Conservation (phyloP, 495 filamentous ascomycete species). For the Xylaria scruposa region DNA sequence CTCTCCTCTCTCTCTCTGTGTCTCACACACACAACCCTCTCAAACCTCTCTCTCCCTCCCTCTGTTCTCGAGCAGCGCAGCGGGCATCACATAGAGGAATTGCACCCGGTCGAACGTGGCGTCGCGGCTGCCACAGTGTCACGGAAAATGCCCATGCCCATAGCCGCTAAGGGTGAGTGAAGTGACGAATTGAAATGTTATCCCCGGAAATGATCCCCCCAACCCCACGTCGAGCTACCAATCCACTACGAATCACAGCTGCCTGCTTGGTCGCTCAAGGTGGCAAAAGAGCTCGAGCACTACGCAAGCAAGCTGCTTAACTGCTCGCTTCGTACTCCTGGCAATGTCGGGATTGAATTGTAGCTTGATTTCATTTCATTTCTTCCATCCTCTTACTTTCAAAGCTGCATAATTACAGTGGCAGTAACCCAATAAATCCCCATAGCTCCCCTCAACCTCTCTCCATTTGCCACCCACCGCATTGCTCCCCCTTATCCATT, state of each 20-base stretch:
- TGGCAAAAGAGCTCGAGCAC: constrained; percentile 19
- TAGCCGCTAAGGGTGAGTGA: constrained; percentile 55
- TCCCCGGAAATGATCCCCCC: constrained; percentile 4
- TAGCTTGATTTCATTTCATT: neutral
- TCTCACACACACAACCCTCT: neutral
- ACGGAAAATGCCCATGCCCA: constrained; percentile 50
- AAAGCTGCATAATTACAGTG: neutral
- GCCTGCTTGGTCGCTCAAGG: constrained; percentile 13
- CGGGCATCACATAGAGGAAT: neutral
- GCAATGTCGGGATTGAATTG: neutral
- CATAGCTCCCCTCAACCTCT: neutral
- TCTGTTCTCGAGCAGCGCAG: constrained; percentile 1
- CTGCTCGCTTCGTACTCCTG: no score
- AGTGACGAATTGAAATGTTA: constrained; percentile 37
- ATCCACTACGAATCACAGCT: constrained; percentile 24
- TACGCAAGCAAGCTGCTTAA: constrained; percentile 21
- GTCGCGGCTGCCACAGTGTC: neutral
- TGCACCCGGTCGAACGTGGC: constrained; percentile 1
- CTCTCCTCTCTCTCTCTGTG: neutral
- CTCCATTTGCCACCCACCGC: neutral
- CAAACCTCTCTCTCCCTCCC: neutral
- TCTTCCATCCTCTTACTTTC: neutral
- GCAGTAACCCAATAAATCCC: neutral
- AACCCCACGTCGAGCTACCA: constrained; percentile 34
- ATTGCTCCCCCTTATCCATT: constrained; percentile 44